These are phyloP conservation scores for Flaveria robusta DNA, from an alignment of 129 eudicot genomes.

Conservation along the genomic window DNA sequence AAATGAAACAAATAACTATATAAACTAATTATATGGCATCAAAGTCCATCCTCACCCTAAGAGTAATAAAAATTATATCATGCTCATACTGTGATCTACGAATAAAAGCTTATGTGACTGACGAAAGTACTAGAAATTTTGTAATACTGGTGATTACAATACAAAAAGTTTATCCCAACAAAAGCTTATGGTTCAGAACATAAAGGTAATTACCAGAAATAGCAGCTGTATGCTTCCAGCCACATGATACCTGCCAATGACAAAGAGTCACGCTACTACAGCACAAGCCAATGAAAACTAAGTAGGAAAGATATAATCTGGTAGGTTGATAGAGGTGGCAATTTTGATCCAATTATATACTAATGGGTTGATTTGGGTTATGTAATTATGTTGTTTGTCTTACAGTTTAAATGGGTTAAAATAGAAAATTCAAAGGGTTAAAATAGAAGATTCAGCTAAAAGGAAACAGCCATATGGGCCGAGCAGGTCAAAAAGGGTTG, in stretches of 20 bases:
- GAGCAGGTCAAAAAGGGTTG: slow-evolving; percentile 1
- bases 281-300: slow-evolving; percentile 6
- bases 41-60: not conserved
- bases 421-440: not conserved
- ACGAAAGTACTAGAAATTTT: not conserved
- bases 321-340: not conserved
- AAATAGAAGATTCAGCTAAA: not conserved
- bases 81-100: not conserved
- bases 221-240: slow-evolving; percentile 99
- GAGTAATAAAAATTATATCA: not conserved
- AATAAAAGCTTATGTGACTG: not conserved
- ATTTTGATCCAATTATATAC: not conserved
- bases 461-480: not conserved
- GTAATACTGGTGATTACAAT: not conserved
- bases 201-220: slow-evolving; percentile 63
- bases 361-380: not conserved
- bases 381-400: slow-evolving; percentile 9
- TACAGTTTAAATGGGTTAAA: not conserved
- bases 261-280: slow-evolving; percentile 23
- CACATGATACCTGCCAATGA: slow-evolving; percentile 81
- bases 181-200: slow-evolving; percentile 17
- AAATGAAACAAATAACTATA: not conserved
- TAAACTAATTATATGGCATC: not conserved
- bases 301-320: not conserved
- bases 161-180: not conserved